These are phyloP conservation scores for Fusarium nanum DNA, from an alignment of 2,329 filamentous ascomycete species.

Conservation along the genomic window DNA sequence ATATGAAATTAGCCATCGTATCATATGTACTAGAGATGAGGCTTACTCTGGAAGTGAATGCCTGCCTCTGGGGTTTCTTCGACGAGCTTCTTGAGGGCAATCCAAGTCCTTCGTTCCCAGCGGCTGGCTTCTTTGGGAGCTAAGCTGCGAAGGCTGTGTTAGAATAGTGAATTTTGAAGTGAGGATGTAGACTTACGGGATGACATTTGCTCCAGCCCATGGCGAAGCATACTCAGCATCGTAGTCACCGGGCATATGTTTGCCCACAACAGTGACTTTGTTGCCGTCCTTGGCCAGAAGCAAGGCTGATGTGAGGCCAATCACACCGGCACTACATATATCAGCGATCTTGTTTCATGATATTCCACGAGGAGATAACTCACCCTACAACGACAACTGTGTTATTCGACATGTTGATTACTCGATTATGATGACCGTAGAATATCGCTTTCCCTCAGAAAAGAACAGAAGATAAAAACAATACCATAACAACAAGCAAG, in stretches of 20 bases:
- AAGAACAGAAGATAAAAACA: neutral
- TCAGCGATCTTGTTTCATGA: neutral
- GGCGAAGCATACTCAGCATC: constrained; percentile 91
- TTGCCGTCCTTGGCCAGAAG: constrained; percentile 59
- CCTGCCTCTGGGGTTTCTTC: constrained; percentile 79
- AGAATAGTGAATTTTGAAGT: accelerated
- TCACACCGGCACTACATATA: constrained; percentile 60
- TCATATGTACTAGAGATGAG: accelerated
- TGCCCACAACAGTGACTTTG: constrained; percentile 78
- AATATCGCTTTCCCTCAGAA: neutral
- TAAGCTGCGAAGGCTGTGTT: constrained; percentile 53
- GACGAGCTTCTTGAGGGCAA: constrained; percentile 68
- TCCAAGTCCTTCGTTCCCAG: constrained; percentile 74
- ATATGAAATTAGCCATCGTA: neutral
- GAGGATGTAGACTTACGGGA: constrained; percentile 65
- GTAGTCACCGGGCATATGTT: constrained; percentile 94
- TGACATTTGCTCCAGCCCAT: constrained; percentile 86
- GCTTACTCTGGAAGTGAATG: constrained; percentile 78
- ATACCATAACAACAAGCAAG: neutral
- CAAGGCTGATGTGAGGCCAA: constrained; percentile 63
- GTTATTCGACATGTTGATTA: constrained; percentile 10
- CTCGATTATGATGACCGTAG: accelerated
- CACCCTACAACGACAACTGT: constrained; percentile 16
- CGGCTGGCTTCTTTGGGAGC: constrained; percentile 53
- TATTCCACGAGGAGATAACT: neutral